Base-by-base conservation (phyloP, 805 yeast species). In the Suhomyces sp. region DNA sequence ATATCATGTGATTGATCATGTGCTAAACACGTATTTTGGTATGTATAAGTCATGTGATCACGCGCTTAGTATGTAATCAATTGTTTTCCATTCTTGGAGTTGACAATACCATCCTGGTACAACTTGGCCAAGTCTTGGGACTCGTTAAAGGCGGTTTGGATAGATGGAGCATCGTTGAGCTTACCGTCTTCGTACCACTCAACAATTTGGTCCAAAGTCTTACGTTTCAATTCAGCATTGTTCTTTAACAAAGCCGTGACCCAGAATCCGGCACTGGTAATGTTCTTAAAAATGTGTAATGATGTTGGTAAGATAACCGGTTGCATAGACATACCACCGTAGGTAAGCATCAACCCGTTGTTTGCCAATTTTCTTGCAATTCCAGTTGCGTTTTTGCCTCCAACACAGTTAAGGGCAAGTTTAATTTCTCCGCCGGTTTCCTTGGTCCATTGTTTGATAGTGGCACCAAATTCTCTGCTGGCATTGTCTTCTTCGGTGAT, bases 311-410 rank as follows among this genome's bases (percentile, higher is more conserved):
- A 71, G n/a, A 83, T 81, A 9, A 94, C 96, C 1, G 99, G 99
- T 72, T 90, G 92, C 77, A 86, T 85, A 3, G 97, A 90, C 99
- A 94, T 94, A 38, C 96, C 98, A 33, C 99, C 99, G 65, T 94
- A 94, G 1, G 98, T 90, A 60, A 91, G 82, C 77, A 94, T 74
- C 47, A 85, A 80, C 1, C 94, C 96, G 60, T 88, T 83, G 13
- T 76, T 72, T 38, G 83, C 84, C 52, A 94, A 78, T 67, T 91
- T 93, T 60, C 97, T 80, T 8, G 96, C 93, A 60, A 94, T 78
- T 42, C 86, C 86, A 0, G 96, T 78, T 19, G 90, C 82, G 36
- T 90, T 86, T 55, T 87, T 81, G 33, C 99, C 99, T 51, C 99
- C 97, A 35, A 96, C 93, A 63, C 96, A 89, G 71, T 94, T 94